Evolutionary conservation across 345 rosid genomes (phyloP).

Genomic region (Gossypium mustelinum): DNA sequence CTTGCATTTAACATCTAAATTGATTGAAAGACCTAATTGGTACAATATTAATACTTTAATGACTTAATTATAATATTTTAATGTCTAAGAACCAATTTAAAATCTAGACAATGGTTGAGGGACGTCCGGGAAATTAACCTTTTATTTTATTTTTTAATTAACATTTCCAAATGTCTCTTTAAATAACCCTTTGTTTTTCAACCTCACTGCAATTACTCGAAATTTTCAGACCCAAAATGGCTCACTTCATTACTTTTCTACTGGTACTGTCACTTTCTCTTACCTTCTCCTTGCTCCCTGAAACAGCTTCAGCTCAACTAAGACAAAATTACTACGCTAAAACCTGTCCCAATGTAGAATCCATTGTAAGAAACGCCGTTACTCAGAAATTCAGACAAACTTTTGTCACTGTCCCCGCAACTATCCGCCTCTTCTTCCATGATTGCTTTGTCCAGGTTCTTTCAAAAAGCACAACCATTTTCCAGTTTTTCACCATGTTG

Average conservation of each 20-base stretch:
- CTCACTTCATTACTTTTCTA: constrained; percentile 21
- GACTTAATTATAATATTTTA: no score
- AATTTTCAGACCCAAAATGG: constrained; percentile 16
- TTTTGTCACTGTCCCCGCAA: constrained; percentile 67
- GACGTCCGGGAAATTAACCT: no score
- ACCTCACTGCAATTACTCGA: neutral
- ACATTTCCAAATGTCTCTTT: neutral
- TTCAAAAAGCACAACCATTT: neutral
- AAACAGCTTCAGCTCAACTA: constrained; percentile 55
- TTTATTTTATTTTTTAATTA: neutral
- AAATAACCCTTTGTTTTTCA: neutral
- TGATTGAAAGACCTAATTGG: no score
- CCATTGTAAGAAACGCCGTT: constrained; percentile 49
- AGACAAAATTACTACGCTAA: constrained; percentile 43
- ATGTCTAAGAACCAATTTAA: no score
- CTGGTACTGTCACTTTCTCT: constrained; percentile 37
- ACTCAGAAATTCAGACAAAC: constrained; percentile 46
- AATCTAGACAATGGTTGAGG: no score
- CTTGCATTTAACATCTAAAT: no score
- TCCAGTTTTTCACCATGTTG: neutral
- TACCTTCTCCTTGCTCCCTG: constrained; percentile 38
- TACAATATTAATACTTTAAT: no score
- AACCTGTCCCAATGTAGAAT: constrained; percentile 65
- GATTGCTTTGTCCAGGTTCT: constrained; percentile 75
- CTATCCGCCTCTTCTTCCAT: constrained; percentile 87